Base-by-base conservation (phyloP, 2,329 filamentous ascomycete species). In the Paraconiothyrium brasiliense region DNA sequence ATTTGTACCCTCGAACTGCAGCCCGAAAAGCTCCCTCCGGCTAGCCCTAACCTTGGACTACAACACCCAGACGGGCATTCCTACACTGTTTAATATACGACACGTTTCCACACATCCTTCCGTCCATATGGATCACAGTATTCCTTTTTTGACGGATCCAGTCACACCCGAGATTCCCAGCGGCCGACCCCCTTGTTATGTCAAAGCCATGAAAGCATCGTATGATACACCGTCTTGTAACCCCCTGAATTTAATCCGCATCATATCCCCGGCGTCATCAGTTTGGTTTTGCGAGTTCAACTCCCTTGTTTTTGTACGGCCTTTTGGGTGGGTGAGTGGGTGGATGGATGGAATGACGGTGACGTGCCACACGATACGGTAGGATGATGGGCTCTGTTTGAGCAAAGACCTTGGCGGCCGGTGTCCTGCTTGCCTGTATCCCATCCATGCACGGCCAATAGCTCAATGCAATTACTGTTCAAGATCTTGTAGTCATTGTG, bases 191-290 rank as follows among this genome's bases (percentile, higher is more conserved):
- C 71, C 68, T 69, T 68, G 67, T 71, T 68, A 77, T 71, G 74
- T 75, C 69, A 71, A 62, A 63, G 67, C 62, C 69, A 77, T 71
- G 71, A 73, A 57, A 76, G 70, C 75, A 76, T 78, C 66, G 67
- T 67, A 76, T 71, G 76, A 79, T 79, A 75, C 77, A 78, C 76
- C 77, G 76, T 79, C 76, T 74, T 78, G 76, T 79, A 78, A 74
- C 74, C 73, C 70, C 74, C 67, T 62, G 61, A 67, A 62, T 65
- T 66, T 61, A 69, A 75, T 65, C 74, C 76, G 76, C 76, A 79
- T 79, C 76, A 79, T 79, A 78, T 77, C 74, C 76, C 75, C 66
- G 76, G 76, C 74, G 76, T 78, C 76, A 67, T 61, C 69, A 74
- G 67, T 73, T 68, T 56, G 54, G 43, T 68, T 62, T 64, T 69